Evolutionary conservation across 805 yeast genomes (phyloP).

Genomic region (Jamesozyma lodderae): DNA sequence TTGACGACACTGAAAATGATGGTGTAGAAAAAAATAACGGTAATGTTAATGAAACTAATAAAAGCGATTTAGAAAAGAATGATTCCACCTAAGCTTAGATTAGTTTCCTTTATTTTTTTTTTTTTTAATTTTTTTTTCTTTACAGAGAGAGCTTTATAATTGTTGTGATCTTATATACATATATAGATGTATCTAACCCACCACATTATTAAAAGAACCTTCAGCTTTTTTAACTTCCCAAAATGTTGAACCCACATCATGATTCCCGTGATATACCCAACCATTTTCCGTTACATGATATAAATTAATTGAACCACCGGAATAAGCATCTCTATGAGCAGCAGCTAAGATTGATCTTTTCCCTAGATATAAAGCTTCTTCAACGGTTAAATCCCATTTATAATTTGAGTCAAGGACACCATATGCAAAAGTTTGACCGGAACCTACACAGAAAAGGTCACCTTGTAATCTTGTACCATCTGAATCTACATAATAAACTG

Average conservation of each 20-base stretch:
- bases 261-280: constrained; percentile 93
- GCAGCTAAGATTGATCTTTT: constrained; percentile 95
- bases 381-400: constrained; percentile 84
- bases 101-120: neutral
- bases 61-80: neutral
- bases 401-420: constrained; percentile 94
- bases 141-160: too few relatives aligned
- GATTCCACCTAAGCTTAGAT: neutral
- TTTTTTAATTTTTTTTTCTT: too few relatives aligned
- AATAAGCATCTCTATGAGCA: constrained; percentile 95
- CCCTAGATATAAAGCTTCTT: constrained; percentile 89
- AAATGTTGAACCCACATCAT: constrained; percentile 81
- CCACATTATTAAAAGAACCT: constrained; percentile 79
- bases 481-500: constrained; percentile 91
- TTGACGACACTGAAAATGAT: neutral
- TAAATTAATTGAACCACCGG: constrained; percentile 93
- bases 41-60: neutral
- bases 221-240: constrained; percentile 88
- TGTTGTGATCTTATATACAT: too few relatives aligned
- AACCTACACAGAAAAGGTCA: constrained; percentile 92
- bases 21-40: neutral
- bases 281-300: constrained; percentile 90
- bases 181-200: constrained; percentile 18
- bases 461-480: constrained; percentile 96
- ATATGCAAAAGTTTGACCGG: constrained; percentile 98